Percentiles rank a stretch among this genome's conserved stretches.
phyloP scores from a whole-genome alignment of 129 eudicot species.

The carrot (Daucus carota) region DH1_v3.0 NC_030385.2:3018501-3019000 shows the following conservation, averaged over 20 bases:
- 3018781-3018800: slow-evolving; percentile 12
- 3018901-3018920: neutral
- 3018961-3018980: slow-evolving; percentile 74
- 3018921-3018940: slow-evolving; percentile 1
- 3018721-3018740: neutral
- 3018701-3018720: neutral
- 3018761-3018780: neutral
- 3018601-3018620: neutral
- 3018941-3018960: slow-evolving; percentile 44
- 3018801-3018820: slow-evolving; percentile 70
- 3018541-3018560: neutral
- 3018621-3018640: neutral
- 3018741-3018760: neutral
- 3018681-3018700: no score
- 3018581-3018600: neutral
- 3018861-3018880: slow-evolving; percentile 80
- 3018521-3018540: neutral
- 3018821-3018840: slow-evolving; percentile 87
- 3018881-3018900: slow-evolving; percentile 9
- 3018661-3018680: neutral
- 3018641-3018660: neutral
- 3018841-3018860: slow-evolving; percentile 88
- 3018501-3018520: neutral
- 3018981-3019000: slow-evolving; percentile 36
- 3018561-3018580: neutral